These are phyloP conservation scores for Sanghuangporus sanghuang DNA, from an alignment of 1,284 basidiomycete genomes.

Conservation along the genomic window DNA sequence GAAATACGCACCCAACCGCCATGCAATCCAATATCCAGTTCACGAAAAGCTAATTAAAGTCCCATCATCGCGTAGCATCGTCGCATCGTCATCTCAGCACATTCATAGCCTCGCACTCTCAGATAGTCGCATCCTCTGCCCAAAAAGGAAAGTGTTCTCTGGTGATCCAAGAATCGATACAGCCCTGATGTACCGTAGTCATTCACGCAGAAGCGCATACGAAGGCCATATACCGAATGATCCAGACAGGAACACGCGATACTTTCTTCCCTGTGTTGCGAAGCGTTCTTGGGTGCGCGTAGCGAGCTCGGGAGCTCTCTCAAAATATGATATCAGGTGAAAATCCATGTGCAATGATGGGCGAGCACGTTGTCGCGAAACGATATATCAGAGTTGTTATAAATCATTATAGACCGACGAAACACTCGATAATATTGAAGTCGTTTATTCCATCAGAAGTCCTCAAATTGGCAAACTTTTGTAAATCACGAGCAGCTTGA, in stretches of 20 bases:
- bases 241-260: neutral
- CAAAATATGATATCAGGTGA: neutral
- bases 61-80: neutral
- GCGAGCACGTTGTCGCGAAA: neutral
- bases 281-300: neutral
- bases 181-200: neutral
- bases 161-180: neutral
- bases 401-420: neutral
- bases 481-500: neutral
- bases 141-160: neutral
- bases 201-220: neutral
- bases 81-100: neutral
- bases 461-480: neutral
- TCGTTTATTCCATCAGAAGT: neutral
- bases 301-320: neutral
- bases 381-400: neutral
- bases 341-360: neutral
- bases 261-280: neutral
- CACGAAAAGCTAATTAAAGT: neutral
- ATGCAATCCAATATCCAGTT: neutral
- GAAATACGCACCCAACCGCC: neutral
- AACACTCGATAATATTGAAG: neutral
- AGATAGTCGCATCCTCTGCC: neutral
- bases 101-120: neutral
- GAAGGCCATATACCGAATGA: neutral